phyloP scores from a whole-genome alignment of 257 asterid genomes.

The Ocimum tenuiflorum region DNA sequence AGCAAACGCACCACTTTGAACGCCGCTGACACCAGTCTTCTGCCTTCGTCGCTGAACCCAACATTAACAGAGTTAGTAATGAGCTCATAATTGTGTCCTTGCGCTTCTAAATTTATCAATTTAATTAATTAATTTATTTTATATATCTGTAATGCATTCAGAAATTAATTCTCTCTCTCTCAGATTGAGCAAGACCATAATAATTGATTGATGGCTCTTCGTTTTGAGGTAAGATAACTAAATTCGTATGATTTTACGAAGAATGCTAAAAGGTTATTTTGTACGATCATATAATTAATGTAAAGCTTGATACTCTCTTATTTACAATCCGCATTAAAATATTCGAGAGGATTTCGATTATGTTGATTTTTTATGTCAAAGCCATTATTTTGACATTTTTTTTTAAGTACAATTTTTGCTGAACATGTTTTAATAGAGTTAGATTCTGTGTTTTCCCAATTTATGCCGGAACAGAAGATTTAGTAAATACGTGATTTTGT shows the following conservation, averaged over 20 bases:
- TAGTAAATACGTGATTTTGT: neutral
- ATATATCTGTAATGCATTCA: neutral
- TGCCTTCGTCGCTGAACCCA: neutral
- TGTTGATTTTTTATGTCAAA: neutral
- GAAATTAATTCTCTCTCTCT: neutral
- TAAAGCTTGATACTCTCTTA: conserved; percentile 1
- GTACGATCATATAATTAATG: neutral
- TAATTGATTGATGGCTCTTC: conserved; percentile 32
- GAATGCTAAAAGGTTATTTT: neutral
- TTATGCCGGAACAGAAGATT: neutral
- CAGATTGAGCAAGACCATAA: conserved; percentile 1
- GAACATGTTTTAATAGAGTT: neutral
- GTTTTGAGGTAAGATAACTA: conserved; percentile 32
- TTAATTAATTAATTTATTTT: neutral
- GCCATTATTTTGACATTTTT: neutral
- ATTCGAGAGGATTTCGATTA: neutral
- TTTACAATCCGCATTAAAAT: neutral
- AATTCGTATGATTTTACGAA: neutral
- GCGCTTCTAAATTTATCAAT: neutral
- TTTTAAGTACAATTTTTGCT: neutral
- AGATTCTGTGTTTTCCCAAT: neutral
- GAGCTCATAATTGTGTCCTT: neutral
- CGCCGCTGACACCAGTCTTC: neutral
- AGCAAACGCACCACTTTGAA: neutral
- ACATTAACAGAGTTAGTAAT: neutral